Evolutionary conservation across 2,329 filamentous ascomycete genomes (phyloP).

Genomic region (Phialocephala sp.): DNA sequence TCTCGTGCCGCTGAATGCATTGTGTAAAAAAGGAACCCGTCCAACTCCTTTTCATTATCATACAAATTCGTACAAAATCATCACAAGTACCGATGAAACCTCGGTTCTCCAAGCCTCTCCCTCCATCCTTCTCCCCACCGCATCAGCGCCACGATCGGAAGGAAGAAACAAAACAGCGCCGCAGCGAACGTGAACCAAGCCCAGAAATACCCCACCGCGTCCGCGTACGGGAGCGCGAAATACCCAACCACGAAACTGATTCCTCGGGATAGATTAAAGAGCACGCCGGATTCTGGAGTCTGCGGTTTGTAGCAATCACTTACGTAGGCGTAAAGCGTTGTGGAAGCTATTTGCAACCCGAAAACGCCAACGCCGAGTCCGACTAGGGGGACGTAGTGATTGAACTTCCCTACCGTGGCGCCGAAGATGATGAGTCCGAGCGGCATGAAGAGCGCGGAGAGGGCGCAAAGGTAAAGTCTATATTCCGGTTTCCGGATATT

Average conservation of each 20-base stretch:
- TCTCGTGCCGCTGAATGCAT: too few relatives aligned
- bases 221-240: conserved; percentile 37
- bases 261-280: conserved; percentile 39
- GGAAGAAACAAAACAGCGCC: conserved; percentile 34
- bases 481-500: conserved; percentile 39
- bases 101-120: conserved; percentile 29
- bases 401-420: conserved; percentile 33
- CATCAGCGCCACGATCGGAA: conserved; percentile 36
- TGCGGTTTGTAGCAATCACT: conserved; percentile 40
- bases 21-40: too few relatives aligned
- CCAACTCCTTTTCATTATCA: background rate
- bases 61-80: background rate
- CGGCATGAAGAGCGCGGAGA: conserved; percentile 40
- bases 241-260: conserved; percentile 39
- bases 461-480: conserved; percentile 37
- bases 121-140: conserved; percentile 39
- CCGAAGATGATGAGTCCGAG: conserved; percentile 40
- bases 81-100: conserved; percentile 36
- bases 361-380: conserved; percentile 38
- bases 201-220: conserved; percentile 30
- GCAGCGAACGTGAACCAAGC: conserved; percentile 39
- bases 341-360: conserved; percentile 39
- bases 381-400: conserved; percentile 34
- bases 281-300: conserved; percentile 37
- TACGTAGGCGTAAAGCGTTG: conserved; percentile 39